These are phyloP conservation scores for Didymella arachidicola DNA, from an alignment of 2,329 filamentous ascomycete species.

Conservation along the genomic window DNA sequence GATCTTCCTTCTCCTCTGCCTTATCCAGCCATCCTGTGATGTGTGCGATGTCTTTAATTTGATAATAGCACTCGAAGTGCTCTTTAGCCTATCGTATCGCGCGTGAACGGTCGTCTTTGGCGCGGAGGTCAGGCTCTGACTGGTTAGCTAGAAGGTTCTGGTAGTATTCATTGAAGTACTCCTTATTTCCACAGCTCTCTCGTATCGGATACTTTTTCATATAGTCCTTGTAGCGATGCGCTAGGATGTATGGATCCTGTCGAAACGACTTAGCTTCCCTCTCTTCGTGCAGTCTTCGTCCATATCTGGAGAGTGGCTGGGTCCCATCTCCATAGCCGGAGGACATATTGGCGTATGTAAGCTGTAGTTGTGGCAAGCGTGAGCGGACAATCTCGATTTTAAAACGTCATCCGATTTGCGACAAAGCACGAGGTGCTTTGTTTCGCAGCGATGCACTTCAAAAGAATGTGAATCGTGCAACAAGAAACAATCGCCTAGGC, in stretches of 20 bases:
- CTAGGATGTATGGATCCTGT: constrained; percentile 32
- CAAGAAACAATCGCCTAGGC: not conserved
- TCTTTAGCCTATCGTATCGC: constrained; percentile 35
- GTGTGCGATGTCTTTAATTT: constrained; percentile 25
- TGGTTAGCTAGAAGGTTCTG: constrained; percentile 35
- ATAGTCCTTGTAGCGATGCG: constrained; percentile 33
- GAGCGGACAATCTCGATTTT: not conserved
- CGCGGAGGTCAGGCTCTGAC: constrained; percentile 24
- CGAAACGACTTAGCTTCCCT: constrained; percentile 1
- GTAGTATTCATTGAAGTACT: constrained; percentile 31
- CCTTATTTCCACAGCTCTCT: not conserved
- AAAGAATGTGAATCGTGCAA: not conserved
- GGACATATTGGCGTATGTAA: not conserved
- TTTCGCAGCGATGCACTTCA: not conserved
- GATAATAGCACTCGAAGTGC: constrained; percentile 34
- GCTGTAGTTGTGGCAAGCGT: not conserved
- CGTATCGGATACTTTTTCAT: constrained; percentile 24
- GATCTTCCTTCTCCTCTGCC: constrained; percentile 6
- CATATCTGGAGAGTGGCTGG: not conserved
- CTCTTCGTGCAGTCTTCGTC: constrained; percentile 1
- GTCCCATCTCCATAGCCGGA: not conserved
- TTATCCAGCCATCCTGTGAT: constrained; percentile 30
- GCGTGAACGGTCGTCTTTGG: constrained; percentile 29
- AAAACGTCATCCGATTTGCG: not conserved
- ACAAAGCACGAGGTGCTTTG: constrained; percentile 13